These are phyloP conservation scores for Gypsophila paniculata DNA, from an alignment of 179 eudicot genomes.

Conservation along the genomic window DNA sequence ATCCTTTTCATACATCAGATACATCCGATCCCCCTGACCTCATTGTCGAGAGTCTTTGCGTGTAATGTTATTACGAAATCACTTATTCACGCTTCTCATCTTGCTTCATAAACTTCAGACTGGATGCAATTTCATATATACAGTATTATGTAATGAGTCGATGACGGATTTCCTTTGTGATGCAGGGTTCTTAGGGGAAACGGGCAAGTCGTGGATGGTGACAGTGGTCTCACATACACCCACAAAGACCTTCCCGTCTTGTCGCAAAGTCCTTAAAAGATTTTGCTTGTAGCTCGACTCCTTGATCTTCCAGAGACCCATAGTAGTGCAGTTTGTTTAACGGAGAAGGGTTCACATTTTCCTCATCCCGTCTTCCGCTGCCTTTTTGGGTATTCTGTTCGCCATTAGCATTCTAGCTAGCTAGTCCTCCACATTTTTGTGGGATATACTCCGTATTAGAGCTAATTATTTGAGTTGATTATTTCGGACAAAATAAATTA, in stretches of 20 bases:
- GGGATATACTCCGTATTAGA: too few relatives aligned
- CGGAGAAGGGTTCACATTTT: conserved; percentile 22
- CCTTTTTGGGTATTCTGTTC: conserved; percentile 29
- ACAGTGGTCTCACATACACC: conserved; percentile 63
- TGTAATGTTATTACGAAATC: too few relatives aligned
- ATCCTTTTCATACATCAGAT: not conserved
- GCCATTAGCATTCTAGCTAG: conserved; percentile 13
- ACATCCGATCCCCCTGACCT: not conserved
- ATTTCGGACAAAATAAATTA: too few relatives aligned
- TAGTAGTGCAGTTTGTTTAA: conserved; percentile 33
- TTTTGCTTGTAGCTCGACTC: not conserved
- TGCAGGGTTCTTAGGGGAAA: conserved; percentile 75
- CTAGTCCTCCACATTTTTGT: conserved; percentile 12
- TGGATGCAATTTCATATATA: too few relatives aligned
- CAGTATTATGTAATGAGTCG: too few relatives aligned
- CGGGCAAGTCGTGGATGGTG: conserved; percentile 81
- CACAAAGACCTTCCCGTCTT: conserved; percentile 56
- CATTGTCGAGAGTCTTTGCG: not conserved
- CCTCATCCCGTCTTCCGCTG: conserved; percentile 25
- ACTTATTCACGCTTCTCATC: not conserved
- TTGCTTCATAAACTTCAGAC: too few relatives aligned
- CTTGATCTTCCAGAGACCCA: conserved; percentile 13
- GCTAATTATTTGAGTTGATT: too few relatives aligned
- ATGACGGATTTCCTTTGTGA: not conserved
- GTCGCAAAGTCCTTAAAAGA: conserved; percentile 1